Base-by-base conservation (phyloP, 2,329 filamentous ascomycete species). In the Fusarium sp. region DNA sequence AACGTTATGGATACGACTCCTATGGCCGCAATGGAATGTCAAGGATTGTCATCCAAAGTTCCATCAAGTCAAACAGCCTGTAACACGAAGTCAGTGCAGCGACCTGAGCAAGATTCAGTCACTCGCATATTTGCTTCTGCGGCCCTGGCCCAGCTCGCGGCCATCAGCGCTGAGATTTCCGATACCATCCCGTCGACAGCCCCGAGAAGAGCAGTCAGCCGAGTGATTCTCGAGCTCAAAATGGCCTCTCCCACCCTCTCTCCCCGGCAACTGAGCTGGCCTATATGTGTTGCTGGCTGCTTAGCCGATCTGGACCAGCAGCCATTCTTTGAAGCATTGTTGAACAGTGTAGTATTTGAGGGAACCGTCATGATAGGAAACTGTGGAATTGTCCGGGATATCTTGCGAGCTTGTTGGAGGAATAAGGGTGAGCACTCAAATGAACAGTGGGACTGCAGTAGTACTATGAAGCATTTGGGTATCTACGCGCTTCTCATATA, bases 71-170 rank as follows among this genome's bases (percentile, higher is more conserved):
- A 35, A 41, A 3, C 12, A 2, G 12, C 3, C 3, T 8, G 14
- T 20, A 30, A 44, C 6, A 18, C 5, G 6, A 30, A 6, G 11
- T 26, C n/a, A 2, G 17, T 30, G 6, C 32, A 35, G 14, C 38
- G 6, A 20, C 18, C 14, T 4, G 26, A 39, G 9, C 45, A 28
- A 12, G 9, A 30, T 30, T n/a, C 4, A 20, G 39, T 63, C 3
- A 65, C 63, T 35, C 63, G 63, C 3, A 63, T 65, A 15, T 65
- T 54, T 8, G 63, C 63, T 10, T 6, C 63, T 0, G 58, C 39
- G 6, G 45, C 26, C 3, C 24, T 65, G 5, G 32, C 32, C 3
- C 62, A 63, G 9, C 45, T 65, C 17, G 9, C 47, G 11, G 18
- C 22, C 2, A 4, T 54, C 3, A 35, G 22, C 3, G 9, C 18